Evolutionary conservation across 176 grass and related monocot genomes (phyloP).

Genomic region (Alloteropsis semialata): DNA sequence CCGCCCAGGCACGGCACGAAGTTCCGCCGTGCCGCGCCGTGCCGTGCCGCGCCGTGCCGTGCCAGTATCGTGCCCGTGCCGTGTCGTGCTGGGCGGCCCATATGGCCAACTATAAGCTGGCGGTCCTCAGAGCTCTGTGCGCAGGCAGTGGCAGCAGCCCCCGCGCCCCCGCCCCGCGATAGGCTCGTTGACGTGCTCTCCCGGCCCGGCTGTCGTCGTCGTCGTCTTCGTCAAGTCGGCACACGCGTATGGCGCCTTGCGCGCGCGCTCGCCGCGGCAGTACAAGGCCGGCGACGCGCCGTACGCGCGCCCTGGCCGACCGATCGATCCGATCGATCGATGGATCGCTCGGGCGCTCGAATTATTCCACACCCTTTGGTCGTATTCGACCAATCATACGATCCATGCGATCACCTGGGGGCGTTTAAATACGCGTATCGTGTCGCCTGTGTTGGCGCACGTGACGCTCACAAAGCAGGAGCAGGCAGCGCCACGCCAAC

Average conservation of each 20-base stretch:
- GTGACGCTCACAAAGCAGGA: neutral
- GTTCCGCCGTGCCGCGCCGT: too few relatives aligned
- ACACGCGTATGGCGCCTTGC: neutral
- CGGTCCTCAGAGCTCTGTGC: neutral
- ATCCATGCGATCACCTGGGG: neutral
- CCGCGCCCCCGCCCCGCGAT: neutral
- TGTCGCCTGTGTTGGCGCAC: neutral
- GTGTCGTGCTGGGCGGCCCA: too few relatives aligned
- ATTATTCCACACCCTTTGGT: constrained; percentile 19
- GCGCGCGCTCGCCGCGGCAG: neutral
- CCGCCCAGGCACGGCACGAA: too few relatives aligned
- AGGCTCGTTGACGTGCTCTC: constrained; percentile 17
- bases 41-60: too few relatives aligned
- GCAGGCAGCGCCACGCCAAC: neutral
- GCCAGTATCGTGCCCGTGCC: too few relatives aligned
- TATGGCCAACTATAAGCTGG: too few relatives aligned
- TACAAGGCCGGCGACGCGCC: neutral
- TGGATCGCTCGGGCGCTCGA: neutral
- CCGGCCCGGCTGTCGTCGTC: constrained; percentile 9
- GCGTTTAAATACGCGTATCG: neutral
- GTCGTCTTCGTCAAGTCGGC: constrained; percentile 18
- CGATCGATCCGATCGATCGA: neutral
- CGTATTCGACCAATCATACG: constrained; percentile 30
- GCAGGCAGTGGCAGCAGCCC: neutral
- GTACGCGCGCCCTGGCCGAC: neutral